Base-by-base conservation (phyloP, 805 yeast genomes). In the Wickerhamiella nectarea region DNA sequence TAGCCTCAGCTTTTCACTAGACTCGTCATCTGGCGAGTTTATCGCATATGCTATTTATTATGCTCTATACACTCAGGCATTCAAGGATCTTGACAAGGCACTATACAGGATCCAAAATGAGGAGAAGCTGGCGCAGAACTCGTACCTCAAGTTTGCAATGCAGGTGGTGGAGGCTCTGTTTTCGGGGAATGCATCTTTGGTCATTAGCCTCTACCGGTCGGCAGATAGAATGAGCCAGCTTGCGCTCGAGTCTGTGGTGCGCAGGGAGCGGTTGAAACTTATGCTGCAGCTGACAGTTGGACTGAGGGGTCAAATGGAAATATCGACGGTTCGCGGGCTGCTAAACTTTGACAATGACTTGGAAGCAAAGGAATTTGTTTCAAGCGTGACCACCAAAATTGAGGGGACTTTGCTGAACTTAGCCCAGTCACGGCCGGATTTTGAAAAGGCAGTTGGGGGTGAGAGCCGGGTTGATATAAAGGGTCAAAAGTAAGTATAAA, bases 381-480 rank as follows among this genome's bases (percentile, higher is more conserved):
- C 20, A 4, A 11, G 11, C 21, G 36, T 26, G 6, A 19, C 40
- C 8, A 22, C 20, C n/a, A 24, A 24, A 33, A n/a, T 12, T 14
- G 28, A 24, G 6, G 36, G 31, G 2, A 39, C 19, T 2, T 41
- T 43, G 35, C 35, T 62, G 2, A 43, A 47, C 3, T 50, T 60
- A 28, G 58, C 53, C 40, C 55, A 52, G 17, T 50, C 62, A 2
- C 50, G 46, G 38, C 52, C 62, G 0, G 55, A 56, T 0, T 59
- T 76, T 3, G 58, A 63, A 48, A 58, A 47, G 48, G 64, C 55
- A 38, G 66, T 60, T 50, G 60, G 59, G 48, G 60, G 52, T 38
- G 22, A 15, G n/a, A 11, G 31, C 38, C 18, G 78, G 70, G 76
- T 87, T 11, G 96, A 87, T 56, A 86, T 89, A 49, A 87, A 87